These are phyloP conservation scores for Euphrasia confusa DNA, from an alignment of 257 asterid species.

Conservation along the genomic window DNA sequence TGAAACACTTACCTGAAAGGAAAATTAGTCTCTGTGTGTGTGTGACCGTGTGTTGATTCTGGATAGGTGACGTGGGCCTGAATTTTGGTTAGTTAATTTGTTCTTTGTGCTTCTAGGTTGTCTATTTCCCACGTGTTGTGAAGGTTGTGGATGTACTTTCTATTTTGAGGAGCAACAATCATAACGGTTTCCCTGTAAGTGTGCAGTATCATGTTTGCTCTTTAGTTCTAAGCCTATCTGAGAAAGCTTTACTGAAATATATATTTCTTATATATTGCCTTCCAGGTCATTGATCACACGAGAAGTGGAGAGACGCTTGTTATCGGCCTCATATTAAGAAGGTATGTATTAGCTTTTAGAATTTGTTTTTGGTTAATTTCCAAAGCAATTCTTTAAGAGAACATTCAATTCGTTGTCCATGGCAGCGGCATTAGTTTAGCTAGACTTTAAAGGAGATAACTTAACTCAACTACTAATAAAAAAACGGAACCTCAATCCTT, in stretches of 20 bases:
- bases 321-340: conserved; percentile 85
- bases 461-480: too few species aligned
- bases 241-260: conserved; percentile 15
- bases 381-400: too few species aligned
- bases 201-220: conserved; percentile 18
- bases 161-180: conserved; percentile 80
- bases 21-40: neutral
- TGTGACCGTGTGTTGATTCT: neutral
- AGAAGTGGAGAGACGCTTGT: conserved; percentile 92
- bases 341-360: conserved; percentile 52
- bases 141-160: conserved; percentile 83
- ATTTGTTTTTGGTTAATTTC: neutral
- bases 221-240: conserved; percentile 13
- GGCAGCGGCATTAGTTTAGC: too few species aligned
- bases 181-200: conserved; percentile 96
- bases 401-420: too few species aligned
- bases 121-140: conserved; percentile 84
- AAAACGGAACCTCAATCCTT: too few species aligned
- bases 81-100: conserved; percentile 5
- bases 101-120: conserved; percentile 49
- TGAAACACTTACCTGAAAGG: neutral
- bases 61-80: neutral
- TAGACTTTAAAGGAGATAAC: too few species aligned
- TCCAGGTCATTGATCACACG: conserved; percentile 85
- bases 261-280: conserved; percentile 19